Conservation (phyloP, 2,329 filamentous ascomycete genomes). For the Coniochaeta hoffmannii region DNA sequence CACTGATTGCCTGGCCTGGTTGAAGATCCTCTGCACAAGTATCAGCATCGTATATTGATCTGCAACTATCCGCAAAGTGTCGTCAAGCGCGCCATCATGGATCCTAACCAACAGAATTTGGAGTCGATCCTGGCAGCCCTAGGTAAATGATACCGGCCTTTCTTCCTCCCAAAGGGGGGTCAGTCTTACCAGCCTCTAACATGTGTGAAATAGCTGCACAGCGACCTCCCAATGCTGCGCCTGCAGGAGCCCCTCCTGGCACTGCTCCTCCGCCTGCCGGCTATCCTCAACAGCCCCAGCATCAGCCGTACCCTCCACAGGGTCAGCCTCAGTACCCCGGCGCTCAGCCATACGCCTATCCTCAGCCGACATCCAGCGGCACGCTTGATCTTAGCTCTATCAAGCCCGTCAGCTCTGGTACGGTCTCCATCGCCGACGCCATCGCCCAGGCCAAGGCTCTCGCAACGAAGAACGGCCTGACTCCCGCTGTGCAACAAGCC, state of each 20-base stretch:
- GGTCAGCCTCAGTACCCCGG: constrained; percentile 10
- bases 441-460: constrained; percentile 79
- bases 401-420: constrained; percentile 71
- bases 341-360: constrained; percentile 25
- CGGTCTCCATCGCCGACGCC: constrained; percentile 75
- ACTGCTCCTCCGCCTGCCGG: constrained; percentile 1
- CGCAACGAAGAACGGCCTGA: constrained; percentile 69
- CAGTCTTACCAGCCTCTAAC: constrained; percentile 7
- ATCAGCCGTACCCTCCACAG: constrained; percentile 11
- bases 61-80: constrained; percentile 2
- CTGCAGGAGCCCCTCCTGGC: constrained; percentile 10
- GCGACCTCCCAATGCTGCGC: constrained; percentile 15
- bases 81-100: neutral
- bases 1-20: neutral
- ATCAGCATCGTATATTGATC: constrained; percentile 1
- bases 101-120: neutral
- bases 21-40: neutral
- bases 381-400: constrained; percentile 75
- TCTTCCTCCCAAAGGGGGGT: neutral
- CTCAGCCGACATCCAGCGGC: constrained; percentile 65
- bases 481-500: constrained; percentile 53
- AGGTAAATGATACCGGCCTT: constrained; percentile 10
- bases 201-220: constrained; percentile 11
- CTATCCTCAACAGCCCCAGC: constrained; percentile 9
- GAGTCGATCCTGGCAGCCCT: constrained; percentile 10